Conservation (phyloP, 345 rosid species). For the Crucihimalaya himalaica region DNA sequence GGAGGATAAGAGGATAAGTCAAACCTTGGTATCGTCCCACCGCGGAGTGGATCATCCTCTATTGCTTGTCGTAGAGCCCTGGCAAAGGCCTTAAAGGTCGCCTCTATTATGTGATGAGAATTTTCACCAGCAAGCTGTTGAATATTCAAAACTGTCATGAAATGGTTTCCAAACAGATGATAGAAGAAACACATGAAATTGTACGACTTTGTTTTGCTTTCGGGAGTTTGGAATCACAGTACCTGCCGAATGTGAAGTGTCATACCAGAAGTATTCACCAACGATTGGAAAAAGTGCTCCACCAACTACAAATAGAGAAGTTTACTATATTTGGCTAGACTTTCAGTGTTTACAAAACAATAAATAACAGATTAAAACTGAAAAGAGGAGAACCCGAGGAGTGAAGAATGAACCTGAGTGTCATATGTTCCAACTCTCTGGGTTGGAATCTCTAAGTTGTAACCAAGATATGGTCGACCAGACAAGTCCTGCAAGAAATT, state of each 20-base stretch:
- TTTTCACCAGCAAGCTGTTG: constrained; percentile 85
- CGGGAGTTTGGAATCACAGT: constrained; percentile 13
- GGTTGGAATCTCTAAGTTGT: constrained; percentile 72
- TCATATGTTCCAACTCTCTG: constrained; percentile 82
- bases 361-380: constrained; percentile 2
- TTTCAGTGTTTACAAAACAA: constrained; percentile 6
- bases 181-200: background rate
- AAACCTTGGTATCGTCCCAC: constrained; percentile 86
- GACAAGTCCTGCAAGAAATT: constrained; percentile 65
- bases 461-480: constrained; percentile 76
- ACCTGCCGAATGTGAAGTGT: constrained; percentile 93
- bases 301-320: constrained; percentile 57
- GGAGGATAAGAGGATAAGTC: constrained; percentile 8
- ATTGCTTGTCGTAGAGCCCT: constrained; percentile 96
- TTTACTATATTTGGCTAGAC: background rate
- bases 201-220: background rate
- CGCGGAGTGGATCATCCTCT: constrained; percentile 73
- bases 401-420: constrained; percentile 60
- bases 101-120: constrained; percentile 94
- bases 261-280: constrained; percentile 91
- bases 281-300: constrained; percentile 90
- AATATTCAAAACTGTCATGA: background rate
- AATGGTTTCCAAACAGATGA: background rate
- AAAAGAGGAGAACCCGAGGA: constrained; percentile 17
- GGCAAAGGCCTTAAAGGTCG: constrained; percentile 95